These are phyloP conservation scores for Fagopyrum homotropicum DNA, from an alignment of 148 eudicot species.

Conservation along the genomic window DNA sequence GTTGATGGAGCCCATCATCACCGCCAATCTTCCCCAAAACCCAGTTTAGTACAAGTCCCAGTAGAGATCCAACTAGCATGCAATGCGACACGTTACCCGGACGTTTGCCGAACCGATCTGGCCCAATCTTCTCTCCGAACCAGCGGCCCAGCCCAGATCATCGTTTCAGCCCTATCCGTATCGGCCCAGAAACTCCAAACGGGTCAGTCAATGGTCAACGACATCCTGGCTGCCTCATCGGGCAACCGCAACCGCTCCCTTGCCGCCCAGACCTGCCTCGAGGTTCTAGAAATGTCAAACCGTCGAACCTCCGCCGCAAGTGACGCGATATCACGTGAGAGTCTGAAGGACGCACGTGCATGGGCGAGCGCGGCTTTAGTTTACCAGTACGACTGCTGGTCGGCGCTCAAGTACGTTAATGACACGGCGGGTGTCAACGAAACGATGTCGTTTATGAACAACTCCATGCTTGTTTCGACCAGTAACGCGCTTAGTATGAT, in stretches of 20 bases:
- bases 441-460: conserved; percentile 48
- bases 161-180: conserved; percentile 35
- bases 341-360: conserved; percentile 60
- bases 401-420: conserved; percentile 66
- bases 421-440: conserved; percentile 32
- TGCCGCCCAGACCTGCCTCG: conserved; percentile 49
- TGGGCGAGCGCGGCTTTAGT: conserved; percentile 57
- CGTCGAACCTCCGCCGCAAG: conserved; percentile 22
- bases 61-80: conserved; percentile 41
- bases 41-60: background rate
- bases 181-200: conserved; percentile 38
- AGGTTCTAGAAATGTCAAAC: conserved; percentile 32
- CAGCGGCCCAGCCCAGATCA: conserved; percentile 29
- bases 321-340: conserved; percentile 25
- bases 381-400: conserved; percentile 86
- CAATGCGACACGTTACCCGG: conserved; percentile 53
- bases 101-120: conserved; percentile 28
- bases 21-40: background rate
- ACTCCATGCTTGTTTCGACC: conserved; percentile 30
- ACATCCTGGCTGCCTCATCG: conserved; percentile 42
- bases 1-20: conserved; percentile 2
- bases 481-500: conserved; percentile 63
- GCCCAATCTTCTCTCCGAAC: conserved; percentile 17
- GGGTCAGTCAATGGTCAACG: conserved; percentile 38
- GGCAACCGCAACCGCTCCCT: conserved; percentile 48